Percentiles rank a stretch among this genome's conserved stretches.
Conservation (phyloP, 2,329 filamentous ascomycete genomes). For the Fusarium dimerum region DNA sequence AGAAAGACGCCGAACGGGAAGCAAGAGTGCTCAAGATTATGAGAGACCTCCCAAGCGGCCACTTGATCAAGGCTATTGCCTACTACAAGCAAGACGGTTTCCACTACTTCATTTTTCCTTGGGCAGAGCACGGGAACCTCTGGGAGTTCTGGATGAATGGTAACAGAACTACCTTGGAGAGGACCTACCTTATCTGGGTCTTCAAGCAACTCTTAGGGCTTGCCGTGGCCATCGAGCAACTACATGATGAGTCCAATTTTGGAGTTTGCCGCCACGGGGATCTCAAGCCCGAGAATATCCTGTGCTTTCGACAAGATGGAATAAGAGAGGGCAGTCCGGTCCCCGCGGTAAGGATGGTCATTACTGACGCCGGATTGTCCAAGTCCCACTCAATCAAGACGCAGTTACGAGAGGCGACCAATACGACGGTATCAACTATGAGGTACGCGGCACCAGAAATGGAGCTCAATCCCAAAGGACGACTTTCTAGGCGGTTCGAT, state of each 20-base stretch:
- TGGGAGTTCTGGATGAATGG: conserved; percentile 7
- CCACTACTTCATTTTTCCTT: conserved; percentile 11
- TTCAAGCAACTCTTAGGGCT: background rate
- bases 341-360: background rate
- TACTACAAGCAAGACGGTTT: too few relatives aligned
- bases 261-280: conserved; percentile 3
- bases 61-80: too few relatives aligned
- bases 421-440: background rate
- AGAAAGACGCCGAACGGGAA: too few relatives aligned
- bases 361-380: conserved; percentile 6
- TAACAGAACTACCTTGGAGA: background rate
- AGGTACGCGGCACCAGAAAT: conserved; percentile 3
- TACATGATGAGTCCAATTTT: background rate
- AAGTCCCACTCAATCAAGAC: conserved; percentile 6
- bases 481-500: conserved; percentile 1
- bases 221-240: background rate
- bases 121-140: conserved; percentile 8
- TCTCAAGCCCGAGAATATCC: conserved; percentile 7
- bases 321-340: too few relatives aligned
- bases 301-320: background rate
- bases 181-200: background rate
- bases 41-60: too few relatives aligned
- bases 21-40: too few relatives aligned
- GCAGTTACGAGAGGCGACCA: background rate
- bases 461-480: background rate